These are phyloP conservation scores for Microbotryomycetes sp. DNA, from an alignment of 1,284 basidiomycete species.

Conservation along the genomic window DNA sequence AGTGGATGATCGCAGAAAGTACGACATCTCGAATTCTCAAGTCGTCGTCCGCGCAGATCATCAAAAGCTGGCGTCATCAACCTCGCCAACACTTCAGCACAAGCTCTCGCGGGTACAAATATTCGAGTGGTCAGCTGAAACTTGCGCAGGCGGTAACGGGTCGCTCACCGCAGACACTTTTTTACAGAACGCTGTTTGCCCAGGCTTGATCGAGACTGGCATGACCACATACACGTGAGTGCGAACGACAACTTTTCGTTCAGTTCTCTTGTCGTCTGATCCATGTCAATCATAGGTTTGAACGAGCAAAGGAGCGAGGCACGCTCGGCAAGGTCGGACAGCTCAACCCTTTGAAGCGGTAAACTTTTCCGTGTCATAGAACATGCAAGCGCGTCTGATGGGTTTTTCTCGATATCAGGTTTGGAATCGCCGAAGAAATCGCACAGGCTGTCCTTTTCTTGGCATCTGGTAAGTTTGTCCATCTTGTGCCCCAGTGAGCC, in stretches of 20 bases:
- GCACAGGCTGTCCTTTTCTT: slow-evolving; percentile 78
- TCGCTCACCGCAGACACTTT: not conserved
- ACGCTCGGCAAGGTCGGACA: slow-evolving; percentile 70
- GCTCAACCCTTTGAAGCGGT: slow-evolving; percentile 73
- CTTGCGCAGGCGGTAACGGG: no score
- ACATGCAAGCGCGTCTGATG: no score
- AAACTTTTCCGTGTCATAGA: no score
- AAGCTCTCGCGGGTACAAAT: slow-evolving; percentile 72
- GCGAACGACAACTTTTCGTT: not conserved
- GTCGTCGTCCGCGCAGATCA: slow-evolving; percentile 52
- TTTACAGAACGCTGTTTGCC: slow-evolving; percentile 67
- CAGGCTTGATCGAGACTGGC: slow-evolving; percentile 69
- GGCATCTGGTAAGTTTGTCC: slow-evolving; percentile 59
- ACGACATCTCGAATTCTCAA: not conserved
- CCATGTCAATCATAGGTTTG: slow-evolving; percentile 51
- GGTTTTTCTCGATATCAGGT: slow-evolving; percentile 14
- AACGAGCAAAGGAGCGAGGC: slow-evolving; percentile 65
- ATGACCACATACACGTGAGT: slow-evolving; percentile 25
- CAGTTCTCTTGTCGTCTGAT: no score
- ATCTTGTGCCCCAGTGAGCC: not conserved
- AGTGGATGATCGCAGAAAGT: not conserved
- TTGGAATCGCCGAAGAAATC: slow-evolving; percentile 66
- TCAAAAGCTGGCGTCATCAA: slow-evolving; percentile 85
- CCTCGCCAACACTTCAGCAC: slow-evolving; percentile 70
- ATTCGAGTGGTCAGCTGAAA: slow-evolving; percentile 56